phyloP scores from a whole-genome alignment of 208 protist genomes.

The Crithidia sp. region DNA sequence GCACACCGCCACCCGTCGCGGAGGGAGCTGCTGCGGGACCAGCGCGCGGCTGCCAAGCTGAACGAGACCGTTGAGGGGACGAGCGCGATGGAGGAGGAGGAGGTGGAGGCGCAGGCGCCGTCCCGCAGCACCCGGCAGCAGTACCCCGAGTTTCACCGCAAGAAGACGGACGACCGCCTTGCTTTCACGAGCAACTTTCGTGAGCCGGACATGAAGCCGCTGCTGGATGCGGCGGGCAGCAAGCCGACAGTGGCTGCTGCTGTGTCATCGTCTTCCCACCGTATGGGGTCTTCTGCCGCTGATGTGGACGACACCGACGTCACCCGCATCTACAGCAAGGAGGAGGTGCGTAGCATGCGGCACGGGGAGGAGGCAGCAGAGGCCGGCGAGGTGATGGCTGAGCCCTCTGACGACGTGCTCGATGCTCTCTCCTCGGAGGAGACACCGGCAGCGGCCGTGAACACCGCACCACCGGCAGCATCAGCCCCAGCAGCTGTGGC shows the following conservation, averaged over 20 bases:
- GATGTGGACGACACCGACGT: conserved; percentile 59
- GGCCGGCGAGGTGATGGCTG: conserved; percentile 8
- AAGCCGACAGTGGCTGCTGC: not conserved
- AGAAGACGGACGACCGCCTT: conserved; percentile 48
- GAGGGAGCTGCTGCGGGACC: conserved; percentile 35
- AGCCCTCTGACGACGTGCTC: conserved; percentile 9
- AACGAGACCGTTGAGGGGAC: not conserved
- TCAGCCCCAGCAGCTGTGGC: not conserved
- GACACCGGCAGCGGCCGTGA: not conserved
- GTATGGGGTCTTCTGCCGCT: not conserved
- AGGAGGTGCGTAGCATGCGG: conserved; percentile 55
- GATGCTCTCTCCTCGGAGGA: conserved; percentile 10
- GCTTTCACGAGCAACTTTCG: conserved; percentile 71
- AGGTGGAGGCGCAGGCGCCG: conserved; percentile 18
- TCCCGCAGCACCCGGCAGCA: conserved; percentile 64
- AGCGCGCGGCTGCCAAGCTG: conserved; percentile 13
- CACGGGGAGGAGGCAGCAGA: not conserved
- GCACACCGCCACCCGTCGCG: conserved; percentile 51
- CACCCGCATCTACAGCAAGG: conserved; percentile 70
- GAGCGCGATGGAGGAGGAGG: conserved; percentile 11
- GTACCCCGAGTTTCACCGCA: conserved; percentile 55
- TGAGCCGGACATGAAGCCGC: conserved; percentile 33
- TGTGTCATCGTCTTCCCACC: too few relatives aligned
- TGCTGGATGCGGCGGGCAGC: conserved; percentile 13
- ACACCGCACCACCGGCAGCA: not conserved